Conservation (phyloP, 176 grass and related monocot genomes). For the Poa pratensis region DNA sequence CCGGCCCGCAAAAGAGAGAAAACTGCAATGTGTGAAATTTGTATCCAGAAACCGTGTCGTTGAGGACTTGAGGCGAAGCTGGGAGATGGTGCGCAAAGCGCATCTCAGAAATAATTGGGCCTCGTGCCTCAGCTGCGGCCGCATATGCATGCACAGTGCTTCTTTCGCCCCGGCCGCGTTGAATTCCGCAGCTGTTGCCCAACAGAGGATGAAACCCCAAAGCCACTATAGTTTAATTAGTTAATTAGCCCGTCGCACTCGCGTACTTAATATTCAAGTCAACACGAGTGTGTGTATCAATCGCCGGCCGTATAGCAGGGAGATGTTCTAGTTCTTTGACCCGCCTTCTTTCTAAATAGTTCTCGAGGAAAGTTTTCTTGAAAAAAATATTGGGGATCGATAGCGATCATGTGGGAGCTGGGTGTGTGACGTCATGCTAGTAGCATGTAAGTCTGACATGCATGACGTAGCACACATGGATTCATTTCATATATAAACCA, state of each 20-base stretch:
- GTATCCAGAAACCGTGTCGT: not conserved
- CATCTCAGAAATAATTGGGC: not conserved
- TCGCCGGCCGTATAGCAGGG: not conserved
- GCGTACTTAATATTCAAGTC: not conserved
- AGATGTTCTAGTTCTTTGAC: slow-evolving; percentile 2
- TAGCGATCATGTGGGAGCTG: not conserved
- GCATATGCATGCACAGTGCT: not conserved
- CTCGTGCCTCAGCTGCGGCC: slow-evolving; percentile 13
- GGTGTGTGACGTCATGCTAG: not conserved
- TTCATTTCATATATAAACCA: too few species aligned
- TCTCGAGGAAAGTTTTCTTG: not conserved
- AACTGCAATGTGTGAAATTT: not conserved
- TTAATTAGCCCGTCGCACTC: not conserved
- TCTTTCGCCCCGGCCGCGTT: not conserved
- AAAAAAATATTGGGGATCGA: not conserved
- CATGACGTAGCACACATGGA: not conserved
- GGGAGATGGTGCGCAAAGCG: not conserved
- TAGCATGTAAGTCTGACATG: not conserved
- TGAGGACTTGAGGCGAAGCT: not conserved
- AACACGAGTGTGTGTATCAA: slow-evolving; percentile 5
- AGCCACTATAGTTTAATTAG: not conserved
- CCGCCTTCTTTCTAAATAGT: not conserved
- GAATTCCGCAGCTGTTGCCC: not conserved
- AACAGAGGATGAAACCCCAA: slow-evolving; percentile 2
- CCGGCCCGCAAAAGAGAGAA: not conserved